Conservation (phyloP, 768 basidiomycete species). For the Boletus reticulatus region DNA sequence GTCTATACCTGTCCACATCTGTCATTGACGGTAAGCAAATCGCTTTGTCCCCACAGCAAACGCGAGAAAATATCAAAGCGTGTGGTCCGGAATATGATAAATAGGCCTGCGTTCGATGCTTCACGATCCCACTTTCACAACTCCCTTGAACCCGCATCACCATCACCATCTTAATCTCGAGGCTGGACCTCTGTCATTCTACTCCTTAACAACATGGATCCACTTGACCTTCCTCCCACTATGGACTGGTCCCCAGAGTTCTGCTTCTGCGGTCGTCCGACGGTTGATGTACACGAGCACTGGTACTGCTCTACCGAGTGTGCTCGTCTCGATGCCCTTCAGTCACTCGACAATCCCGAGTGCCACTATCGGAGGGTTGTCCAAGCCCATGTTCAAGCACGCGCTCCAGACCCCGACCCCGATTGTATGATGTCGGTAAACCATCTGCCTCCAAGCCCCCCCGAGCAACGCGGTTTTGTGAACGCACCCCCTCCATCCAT, state of each 20-base stretch:
- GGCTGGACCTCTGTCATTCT: not conserved
- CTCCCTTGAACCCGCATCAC: not conserved
- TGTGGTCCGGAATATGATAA: constrained; percentile 8
- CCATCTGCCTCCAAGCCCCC: not conserved
- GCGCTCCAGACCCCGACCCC: not conserved
- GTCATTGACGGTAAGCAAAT: not conserved
- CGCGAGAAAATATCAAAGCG: constrained; percentile 5
- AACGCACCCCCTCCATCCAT: not conserved
- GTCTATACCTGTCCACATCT: not conserved
- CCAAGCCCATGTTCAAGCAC: constrained; percentile 13
- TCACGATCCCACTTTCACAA: not conserved
- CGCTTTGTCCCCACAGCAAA: constrained; percentile 17
- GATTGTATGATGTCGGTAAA: constrained; percentile 12
- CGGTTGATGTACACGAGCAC: constrained; percentile 24
- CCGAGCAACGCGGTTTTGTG: not conserved
- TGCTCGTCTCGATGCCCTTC: constrained; percentile 27
- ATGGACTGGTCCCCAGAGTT: constrained; percentile 11
- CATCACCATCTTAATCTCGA: not conserved
- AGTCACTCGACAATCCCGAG: constrained; percentile 19
- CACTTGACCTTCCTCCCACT: constrained; percentile 1
- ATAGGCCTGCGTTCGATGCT: not conserved
- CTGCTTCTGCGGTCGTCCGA: constrained; percentile 29
- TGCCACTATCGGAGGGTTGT: constrained; percentile 27
- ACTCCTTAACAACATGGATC: constrained; percentile 1
- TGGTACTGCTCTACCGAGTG: constrained; percentile 29